Conservation (phyloP, 345 rosid species). For the Cardiospermum halicacabum region DNA sequence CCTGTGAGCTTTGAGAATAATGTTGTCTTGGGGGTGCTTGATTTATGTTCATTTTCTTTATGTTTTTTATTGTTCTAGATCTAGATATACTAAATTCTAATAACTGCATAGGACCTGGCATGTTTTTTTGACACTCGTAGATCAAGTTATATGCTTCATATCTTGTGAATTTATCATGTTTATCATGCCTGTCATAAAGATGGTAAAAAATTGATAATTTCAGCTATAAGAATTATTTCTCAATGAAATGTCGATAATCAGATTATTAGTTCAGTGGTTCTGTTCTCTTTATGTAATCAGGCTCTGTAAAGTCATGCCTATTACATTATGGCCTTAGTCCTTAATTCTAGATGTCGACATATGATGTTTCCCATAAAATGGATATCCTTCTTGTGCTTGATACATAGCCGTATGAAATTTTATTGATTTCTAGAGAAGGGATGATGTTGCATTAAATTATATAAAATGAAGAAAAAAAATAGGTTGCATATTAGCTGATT, state of each 20-base stretch:
- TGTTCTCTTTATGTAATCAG: not conserved
- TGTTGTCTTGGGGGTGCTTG: not conserved
- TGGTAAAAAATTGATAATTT: not conserved
- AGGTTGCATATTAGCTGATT: slow-evolving; percentile 3
- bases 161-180: not conserved
- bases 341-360: not conserved
- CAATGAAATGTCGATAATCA: too few relatives aligned
- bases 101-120: not conserved
- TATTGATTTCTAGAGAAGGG: not conserved
- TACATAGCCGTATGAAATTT: slow-evolving; percentile 3
- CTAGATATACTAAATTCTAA: slow-evolving; percentile 1
- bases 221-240: not conserved
- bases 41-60: not conserved
- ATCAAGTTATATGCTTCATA: not conserved
- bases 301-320: not conserved
- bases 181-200: not conserved
- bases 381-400: not conserved
- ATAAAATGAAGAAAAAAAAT: not conserved
- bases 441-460: not conserved
- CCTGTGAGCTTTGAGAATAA: not conserved
- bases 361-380: too few relatives aligned
- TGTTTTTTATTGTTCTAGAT: slow-evolving; percentile 3
- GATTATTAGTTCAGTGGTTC: not conserved
- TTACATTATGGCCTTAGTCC: not conserved
- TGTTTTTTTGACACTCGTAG: not conserved